phyloP scores from a whole-genome alignment of 192 early-diverging fungal species.

The Mortierella alpina region DNA sequence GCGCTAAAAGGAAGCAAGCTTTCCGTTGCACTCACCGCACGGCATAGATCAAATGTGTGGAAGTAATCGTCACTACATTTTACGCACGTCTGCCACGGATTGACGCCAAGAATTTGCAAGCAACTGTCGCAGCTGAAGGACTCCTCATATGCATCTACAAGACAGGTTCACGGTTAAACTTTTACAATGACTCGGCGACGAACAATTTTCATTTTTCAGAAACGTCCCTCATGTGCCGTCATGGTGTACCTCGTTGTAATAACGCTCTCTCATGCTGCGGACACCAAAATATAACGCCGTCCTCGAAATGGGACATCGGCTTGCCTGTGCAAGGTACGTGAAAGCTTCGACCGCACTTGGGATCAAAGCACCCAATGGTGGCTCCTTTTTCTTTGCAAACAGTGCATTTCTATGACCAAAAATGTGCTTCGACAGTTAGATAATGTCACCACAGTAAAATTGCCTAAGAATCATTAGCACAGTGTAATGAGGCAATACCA shows the following conservation, averaged over 20 bases:
- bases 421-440: constrained; percentile 10
- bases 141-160: constrained; percentile 71
- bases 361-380: constrained; percentile 89
- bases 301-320: constrained; percentile 74
- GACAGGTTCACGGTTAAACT: neutral
- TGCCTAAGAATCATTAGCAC: neutral
- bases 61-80: constrained; percentile 74
- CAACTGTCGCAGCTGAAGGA: constrained; percentile 79
- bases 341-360: constrained; percentile 83
- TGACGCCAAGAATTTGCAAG: constrained; percentile 62
- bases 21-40: constrained; percentile 47
- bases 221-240: neutral
- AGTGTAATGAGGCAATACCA: constrained; percentile 55
- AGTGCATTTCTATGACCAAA: constrained; percentile 68
- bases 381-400: constrained; percentile 85
- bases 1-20: neutral
- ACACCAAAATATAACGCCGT: constrained; percentile 92
- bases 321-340: constrained; percentile 85
- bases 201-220: neutral
- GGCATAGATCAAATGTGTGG: constrained; percentile 78
- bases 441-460: neutral
- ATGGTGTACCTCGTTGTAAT: constrained; percentile 59
- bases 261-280: constrained; percentile 74
- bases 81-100: constrained; percentile 72
- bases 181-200: neutral